Conservation (phyloP, 768 basidiomycete species). For the Rhodotorula sphaerocarpa region DNA sequence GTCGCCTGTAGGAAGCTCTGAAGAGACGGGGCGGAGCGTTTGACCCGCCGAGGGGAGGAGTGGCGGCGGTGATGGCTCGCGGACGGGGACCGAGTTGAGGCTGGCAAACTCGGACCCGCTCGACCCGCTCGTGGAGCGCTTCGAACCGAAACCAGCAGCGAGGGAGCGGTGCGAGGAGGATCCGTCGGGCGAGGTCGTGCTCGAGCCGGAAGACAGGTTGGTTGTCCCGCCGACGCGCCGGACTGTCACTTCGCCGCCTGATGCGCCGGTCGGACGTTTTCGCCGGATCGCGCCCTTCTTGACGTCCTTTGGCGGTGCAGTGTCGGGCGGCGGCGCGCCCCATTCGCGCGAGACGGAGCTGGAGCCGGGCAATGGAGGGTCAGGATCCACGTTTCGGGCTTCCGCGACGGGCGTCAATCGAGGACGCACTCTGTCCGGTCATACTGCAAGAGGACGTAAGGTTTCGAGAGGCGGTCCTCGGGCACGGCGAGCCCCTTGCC, state of each 20-base stretch:
- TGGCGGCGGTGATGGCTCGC: neutral
- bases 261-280: neutral
- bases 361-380: neutral
- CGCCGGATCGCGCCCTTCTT: conserved; percentile 8
- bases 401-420: neutral
- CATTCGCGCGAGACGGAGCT: conserved; percentile 29
- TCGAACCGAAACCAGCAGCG: neutral
- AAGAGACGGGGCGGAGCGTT: conserved; percentile 19
- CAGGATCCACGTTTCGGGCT: neutral
- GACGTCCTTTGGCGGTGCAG: neutral
- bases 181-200: neutral
- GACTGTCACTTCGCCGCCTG: neutral
- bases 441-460: conserved; percentile 33
- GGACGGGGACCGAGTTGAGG: neutral
- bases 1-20: neutral
- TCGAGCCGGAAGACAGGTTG: neutral
- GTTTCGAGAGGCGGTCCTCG: neutral
- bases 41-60: neutral
- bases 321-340: conserved; percentile 13
- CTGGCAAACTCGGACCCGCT: neutral
- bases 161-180: neutral
- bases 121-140: neutral
- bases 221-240: conserved; percentile 3
- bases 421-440: conserved; percentile 30
- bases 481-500: conserved; percentile 68